Evolutionary conservation across 306 rosid genomes (phyloP).

Genomic region (Rosa multiflora): DNA sequence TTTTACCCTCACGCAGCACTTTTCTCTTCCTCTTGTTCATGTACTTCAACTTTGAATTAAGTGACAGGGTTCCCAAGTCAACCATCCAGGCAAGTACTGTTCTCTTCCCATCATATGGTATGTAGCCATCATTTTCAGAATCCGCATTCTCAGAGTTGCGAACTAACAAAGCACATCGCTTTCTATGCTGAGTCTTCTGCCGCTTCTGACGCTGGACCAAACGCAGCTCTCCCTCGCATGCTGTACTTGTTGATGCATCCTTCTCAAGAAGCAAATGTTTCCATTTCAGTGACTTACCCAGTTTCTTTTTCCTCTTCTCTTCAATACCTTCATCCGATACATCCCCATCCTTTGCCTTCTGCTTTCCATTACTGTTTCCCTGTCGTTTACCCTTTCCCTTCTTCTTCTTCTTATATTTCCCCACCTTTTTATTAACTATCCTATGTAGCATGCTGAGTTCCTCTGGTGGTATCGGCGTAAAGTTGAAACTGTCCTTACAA

Average conservation of each 20-base stretch:
- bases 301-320: slow-evolving; percentile 41
- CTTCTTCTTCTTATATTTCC: neutral
- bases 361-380: neutral
- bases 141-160: slow-evolving; percentile 63
- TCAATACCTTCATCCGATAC: slow-evolving; percentile 17
- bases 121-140: slow-evolving; percentile 71
- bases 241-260: slow-evolving; percentile 24
- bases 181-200: slow-evolving; percentile 51
- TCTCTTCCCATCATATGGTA: slow-evolving; percentile 75
- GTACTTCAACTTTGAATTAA: slow-evolving; percentile 64
- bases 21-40: slow-evolving; percentile 38
- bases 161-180: slow-evolving; percentile 59
- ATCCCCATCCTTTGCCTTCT: slow-evolving; percentile 32
- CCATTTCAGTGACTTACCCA: slow-evolving; percentile 42
- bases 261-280: slow-evolving; percentile 32
- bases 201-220: slow-evolving; percentile 42
- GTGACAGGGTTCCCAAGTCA: slow-evolving; percentile 67
- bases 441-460: slow-evolving; percentile 55
- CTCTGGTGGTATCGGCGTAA: slow-evolving; percentile 68
- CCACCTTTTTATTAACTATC: slow-evolving; percentile 30
- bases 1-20: slow-evolving; percentile 52
- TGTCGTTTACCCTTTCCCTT: slow-evolving; percentile 12
- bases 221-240: slow-evolving; percentile 28
- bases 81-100: slow-evolving; percentile 89
- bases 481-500: slow-evolving; percentile 59